phyloP scores from a whole-genome alignment of 139 green algal species.

The Pycnococcus provasolii region DNA sequence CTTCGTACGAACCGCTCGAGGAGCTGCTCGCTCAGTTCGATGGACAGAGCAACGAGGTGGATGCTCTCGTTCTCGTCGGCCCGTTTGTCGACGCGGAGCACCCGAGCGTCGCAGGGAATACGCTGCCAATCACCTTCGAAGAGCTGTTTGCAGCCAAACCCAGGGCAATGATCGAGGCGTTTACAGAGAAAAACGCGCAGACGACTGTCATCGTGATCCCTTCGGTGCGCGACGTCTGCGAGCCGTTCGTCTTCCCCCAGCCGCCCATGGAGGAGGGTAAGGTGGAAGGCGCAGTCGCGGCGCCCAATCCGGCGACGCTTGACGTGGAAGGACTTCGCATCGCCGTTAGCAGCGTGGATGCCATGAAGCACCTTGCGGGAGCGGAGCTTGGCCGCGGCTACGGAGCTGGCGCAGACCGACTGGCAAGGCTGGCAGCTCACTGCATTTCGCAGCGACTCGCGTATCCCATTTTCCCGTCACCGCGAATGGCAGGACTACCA shows the following conservation, averaged over 20 bases:
- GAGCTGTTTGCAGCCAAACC: constrained; percentile 32
- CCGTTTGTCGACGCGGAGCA: constrained; percentile 88
- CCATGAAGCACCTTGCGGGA: constrained; percentile 5
- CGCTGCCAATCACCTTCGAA: constrained; percentile 59
- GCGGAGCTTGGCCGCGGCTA: background rate
- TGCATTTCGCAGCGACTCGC: too few relatives aligned
- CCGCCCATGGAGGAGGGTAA: constrained; percentile 8
- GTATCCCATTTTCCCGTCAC: too few relatives aligned
- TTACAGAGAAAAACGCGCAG: background rate
- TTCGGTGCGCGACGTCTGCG: constrained; percentile 51
- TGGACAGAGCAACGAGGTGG: constrained; percentile 10
- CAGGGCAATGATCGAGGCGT: background rate
- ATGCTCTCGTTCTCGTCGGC: constrained; percentile 38
- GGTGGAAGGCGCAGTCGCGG: background rate
- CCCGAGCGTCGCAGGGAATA: constrained; percentile 43
- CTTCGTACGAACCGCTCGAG: constrained; percentile 40
- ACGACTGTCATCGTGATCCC: constrained; percentile 60
- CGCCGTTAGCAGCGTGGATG: background rate
- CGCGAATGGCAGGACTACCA: too few relatives aligned
- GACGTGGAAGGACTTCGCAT: constrained; percentile 11
- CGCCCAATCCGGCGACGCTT: constrained; percentile 18
- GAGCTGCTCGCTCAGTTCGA: constrained; percentile 57
- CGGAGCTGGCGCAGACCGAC: too few relatives aligned
- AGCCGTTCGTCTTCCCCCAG: constrained; percentile 57
- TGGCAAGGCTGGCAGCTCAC: too few relatives aligned